Conservation (phyloP, 78 protist genomes). For the Emiliania huxleyi region DNA sequence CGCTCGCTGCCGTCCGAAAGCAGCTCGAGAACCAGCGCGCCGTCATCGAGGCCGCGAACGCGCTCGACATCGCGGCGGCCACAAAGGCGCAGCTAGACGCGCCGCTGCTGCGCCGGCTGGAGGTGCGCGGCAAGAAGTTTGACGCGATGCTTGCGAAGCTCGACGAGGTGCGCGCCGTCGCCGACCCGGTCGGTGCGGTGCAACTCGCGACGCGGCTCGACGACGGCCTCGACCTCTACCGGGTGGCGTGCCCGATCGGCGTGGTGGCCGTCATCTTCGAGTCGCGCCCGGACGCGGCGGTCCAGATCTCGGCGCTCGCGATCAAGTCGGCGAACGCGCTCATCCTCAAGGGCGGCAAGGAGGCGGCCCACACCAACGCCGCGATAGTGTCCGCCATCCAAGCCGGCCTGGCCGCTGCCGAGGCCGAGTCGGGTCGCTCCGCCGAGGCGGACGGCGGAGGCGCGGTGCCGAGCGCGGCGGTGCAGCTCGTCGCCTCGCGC, state of each 20-base stretch:
- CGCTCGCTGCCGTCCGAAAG: background rate
- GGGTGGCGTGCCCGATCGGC: slow-evolving; percentile 68
- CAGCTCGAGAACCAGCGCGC: background rate
- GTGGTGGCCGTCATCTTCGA: slow-evolving; percentile 82
- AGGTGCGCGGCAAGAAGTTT: background rate
- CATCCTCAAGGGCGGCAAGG: slow-evolving; percentile 79
- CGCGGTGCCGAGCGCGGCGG: background rate
- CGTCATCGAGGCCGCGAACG: slow-evolving; percentile 42
- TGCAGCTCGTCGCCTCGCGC: background rate
- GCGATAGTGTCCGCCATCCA: background rate
- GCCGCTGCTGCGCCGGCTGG: background rate
- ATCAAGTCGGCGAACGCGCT: slow-evolving; percentile 52
- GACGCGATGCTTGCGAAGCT: slow-evolving; percentile 6
- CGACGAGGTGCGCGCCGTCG: slow-evolving; percentile 26
- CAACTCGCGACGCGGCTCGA: slow-evolving; percentile 37
- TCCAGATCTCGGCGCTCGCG: background rate
- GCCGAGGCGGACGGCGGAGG: background rate
- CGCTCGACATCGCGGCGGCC: slow-evolving; percentile 21
- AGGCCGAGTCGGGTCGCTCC: background rate
- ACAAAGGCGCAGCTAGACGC: background rate
- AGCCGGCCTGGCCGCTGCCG: background rate
- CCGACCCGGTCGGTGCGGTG: background rate
- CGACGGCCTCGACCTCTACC: slow-evolving; percentile 58
- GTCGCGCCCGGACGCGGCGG: slow-evolving; percentile 68
- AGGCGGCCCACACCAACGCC: slow-evolving; percentile 54